Percentiles rank a stretch among this genome's conserved stretches.
Conservation (phyloP, 495 filamentous ascomycete species). For the Jackrogersella multiformis region DNA sequence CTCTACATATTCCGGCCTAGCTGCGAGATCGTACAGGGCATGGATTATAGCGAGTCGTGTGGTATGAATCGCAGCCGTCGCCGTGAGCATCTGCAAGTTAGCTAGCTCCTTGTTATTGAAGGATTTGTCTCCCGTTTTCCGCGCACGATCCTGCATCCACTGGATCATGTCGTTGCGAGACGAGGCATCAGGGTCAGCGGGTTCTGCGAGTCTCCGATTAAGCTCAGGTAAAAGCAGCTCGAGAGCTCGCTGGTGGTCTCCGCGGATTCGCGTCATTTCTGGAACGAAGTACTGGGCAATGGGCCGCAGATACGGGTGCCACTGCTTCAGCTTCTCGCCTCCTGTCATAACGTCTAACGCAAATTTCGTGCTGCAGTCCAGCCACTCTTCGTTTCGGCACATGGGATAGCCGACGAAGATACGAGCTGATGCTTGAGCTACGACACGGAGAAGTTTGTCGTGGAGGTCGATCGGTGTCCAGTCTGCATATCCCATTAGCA, state of each 20-base stretch:
- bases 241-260: slow-evolving; percentile 40
- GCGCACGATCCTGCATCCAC: slow-evolving; percentile 43
- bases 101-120: slow-evolving; percentile 41
- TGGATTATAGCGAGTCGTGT: slow-evolving; percentile 45
- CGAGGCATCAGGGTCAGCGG: neutral
- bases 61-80: slow-evolving; percentile 49
- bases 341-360: slow-evolving; percentile 55
- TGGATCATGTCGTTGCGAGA: slow-evolving; percentile 41
- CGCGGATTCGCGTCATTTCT: slow-evolving; percentile 42
- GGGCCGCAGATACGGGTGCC: slow-evolving; percentile 42
- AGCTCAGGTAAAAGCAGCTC: slow-evolving; percentile 41
- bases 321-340: slow-evolving; percentile 43
- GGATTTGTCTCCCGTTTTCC: slow-evolving; percentile 38
- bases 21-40: slow-evolving; percentile 57
- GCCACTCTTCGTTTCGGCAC: slow-evolving; percentile 64
- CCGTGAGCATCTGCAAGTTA: slow-evolving; percentile 45
- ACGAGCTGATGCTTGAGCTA: slow-evolving; percentile 62
- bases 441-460: slow-evolving; percentile 49
- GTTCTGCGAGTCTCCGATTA: slow-evolving; percentile 27
- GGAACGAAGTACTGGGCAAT: slow-evolving; percentile 47
- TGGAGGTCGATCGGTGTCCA: slow-evolving; percentile 53
- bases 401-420: slow-evolving; percentile 62
- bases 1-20: slow-evolving; percentile 56
- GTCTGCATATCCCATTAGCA: slow-evolving; percentile 36
- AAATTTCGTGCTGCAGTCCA: slow-evolving; percentile 62